These are phyloP conservation scores for Suhomyces sp. DNA, from an alignment of 805 yeast species.

Conservation along the genomic window DNA sequence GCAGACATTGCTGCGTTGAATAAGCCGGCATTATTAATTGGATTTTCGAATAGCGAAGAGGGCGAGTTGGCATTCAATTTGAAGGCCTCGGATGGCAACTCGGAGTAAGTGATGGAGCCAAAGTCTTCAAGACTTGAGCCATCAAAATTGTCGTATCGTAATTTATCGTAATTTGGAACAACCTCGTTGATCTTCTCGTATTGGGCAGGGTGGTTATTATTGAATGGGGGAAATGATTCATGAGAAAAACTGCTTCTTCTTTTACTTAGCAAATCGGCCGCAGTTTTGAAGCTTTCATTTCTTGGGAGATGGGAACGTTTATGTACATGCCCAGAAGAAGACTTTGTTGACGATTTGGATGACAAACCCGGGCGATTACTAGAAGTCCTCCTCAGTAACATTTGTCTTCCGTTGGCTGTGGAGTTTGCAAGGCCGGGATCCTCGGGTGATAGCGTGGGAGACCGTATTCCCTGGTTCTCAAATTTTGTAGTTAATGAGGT, in stretches of 20 bases:
- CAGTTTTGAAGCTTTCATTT: conserved; percentile 2
- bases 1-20: not conserved
- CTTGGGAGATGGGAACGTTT: conserved; percentile 11
- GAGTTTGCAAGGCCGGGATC: not conserved
- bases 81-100: conserved; percentile 2
- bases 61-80: not conserved
- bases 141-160: not conserved
- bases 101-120: not conserved
- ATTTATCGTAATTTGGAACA: not conserved
- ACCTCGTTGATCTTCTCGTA: not conserved
- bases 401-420: not conserved
- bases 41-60: conserved; percentile 1
- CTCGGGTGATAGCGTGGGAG: conserved; percentile 14
- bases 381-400: conserved; percentile 1
- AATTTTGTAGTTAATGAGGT: conserved; percentile 27
- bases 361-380: conserved; percentile 11
- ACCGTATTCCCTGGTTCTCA: conserved; percentile 25
- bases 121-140: conserved; percentile 2
- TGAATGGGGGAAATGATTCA: not conserved
- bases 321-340: conserved; percentile 17
- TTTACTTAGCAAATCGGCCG: not conserved
- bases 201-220: not conserved
- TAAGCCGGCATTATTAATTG: not conserved
- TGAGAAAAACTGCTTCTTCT: not conserved
- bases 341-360: conserved; percentile 9